These are phyloP conservation scores for Triticum turgidum DNA, from an alignment of 176 grass and related monocot genomes.

Conservation along the genomic window DNA sequence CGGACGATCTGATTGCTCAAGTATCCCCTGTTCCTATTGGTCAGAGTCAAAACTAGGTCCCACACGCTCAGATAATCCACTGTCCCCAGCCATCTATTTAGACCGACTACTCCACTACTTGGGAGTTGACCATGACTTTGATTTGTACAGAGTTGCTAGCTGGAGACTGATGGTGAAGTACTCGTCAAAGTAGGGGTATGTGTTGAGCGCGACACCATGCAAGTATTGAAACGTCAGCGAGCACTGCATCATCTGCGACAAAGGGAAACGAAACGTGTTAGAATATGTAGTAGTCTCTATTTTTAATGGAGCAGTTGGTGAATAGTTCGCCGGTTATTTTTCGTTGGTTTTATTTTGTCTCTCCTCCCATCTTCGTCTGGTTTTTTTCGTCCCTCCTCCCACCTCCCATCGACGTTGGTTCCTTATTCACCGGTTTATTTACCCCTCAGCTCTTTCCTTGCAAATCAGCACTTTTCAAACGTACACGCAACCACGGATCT, in stretches of 20 bases:
- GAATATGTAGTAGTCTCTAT: too few species aligned
- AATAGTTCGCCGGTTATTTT: too few species aligned
- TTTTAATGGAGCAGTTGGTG: too few species aligned
- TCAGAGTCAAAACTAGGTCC: neutral
- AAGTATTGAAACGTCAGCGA: neutral
- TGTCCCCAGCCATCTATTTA: neutral
- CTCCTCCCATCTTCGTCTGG: too few species aligned
- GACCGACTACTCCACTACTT: neutral
- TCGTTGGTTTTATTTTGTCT: too few species aligned
- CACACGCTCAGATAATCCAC: neutral
- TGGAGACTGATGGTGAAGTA: neutral
- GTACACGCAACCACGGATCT: too few species aligned
- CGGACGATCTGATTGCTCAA: neutral
- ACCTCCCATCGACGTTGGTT: too few species aligned
- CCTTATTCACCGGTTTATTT: too few species aligned
- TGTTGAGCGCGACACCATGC: neutral
- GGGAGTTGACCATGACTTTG: neutral
- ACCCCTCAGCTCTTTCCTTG: too few species aligned
- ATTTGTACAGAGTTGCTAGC: neutral
- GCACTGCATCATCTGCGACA: neutral
- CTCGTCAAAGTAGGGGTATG: neutral
- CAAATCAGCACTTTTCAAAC: too few species aligned
- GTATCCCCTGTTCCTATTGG: neutral
- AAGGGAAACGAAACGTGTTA: neutral
- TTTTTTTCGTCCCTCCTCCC: too few species aligned